Base-by-base conservation (phyloP, 2,329 filamentous ascomycete species). In the Harringtonia lauricola region DNA sequence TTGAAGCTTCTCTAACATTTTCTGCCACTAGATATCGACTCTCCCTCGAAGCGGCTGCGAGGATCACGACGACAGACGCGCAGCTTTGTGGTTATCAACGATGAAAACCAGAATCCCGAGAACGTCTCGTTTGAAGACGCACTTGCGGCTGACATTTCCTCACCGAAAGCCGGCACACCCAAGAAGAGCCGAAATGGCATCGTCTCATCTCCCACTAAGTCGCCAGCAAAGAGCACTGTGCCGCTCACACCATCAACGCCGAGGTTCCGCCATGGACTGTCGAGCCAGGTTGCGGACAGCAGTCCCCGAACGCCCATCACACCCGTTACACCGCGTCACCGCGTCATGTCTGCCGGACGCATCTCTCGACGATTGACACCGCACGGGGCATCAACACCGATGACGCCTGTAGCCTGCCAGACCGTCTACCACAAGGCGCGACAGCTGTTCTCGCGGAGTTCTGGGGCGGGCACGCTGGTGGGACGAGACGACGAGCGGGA, bases 391-490 rank as follows among this genome's bases (percentile, higher is more conserved):
- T 8, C 13, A 2, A 43, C 42, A 2, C 48, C 47, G 2, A 31
- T 24, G 51, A 86, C 86, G 13, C 83, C 83, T 12, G 74, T 77
- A 24, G 68, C 77, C 12, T 67, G 74, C 19, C 78, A 81, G 43
- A 92, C 87, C 0, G 71, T 95, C 31, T 96, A 95, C 62, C 87
- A 92, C 50, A 74, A 81, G 47, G 92, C 88, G 15, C 80, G 90
- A 26, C 87, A 95, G 56, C 65, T 94, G 3, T 98, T 98, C 57
- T 81, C 84, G 8, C 79, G 87, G 40, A 85, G 85, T 49, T 79
- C 83, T 9, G 79, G 81, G 44, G 83, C 86, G 1, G 79, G 81
- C 2, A 75, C 79, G 52, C 68, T 95, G 13, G 72, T 94, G 44
- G 89, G 89, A 39, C 80, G 89, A 37, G 86, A 94, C 26, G 65